Evolutionary conservation across 208 protist genomes (phyloP).

Genomic region (Crithidia mellificae): DNA sequence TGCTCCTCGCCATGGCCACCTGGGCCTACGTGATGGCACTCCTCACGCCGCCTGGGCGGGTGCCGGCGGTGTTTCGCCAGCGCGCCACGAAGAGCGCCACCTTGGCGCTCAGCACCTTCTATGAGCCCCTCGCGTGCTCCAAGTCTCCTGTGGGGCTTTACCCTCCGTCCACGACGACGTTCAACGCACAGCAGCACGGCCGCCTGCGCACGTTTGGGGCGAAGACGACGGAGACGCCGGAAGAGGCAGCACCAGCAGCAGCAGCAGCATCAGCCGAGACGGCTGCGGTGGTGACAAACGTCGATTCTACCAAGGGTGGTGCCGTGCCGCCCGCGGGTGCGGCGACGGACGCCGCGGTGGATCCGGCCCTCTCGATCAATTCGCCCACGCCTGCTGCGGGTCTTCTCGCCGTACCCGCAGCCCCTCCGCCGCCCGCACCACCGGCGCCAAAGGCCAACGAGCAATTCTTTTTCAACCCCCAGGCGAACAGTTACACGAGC

Average conservation of each 20-base stretch:
- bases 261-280: background rate
- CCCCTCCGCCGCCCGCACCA: background rate
- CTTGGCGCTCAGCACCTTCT: constrained; percentile 69
- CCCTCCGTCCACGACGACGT: constrained; percentile 14
- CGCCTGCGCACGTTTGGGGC: constrained; percentile 29
- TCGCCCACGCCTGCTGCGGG: background rate
- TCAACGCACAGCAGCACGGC: constrained; percentile 29
- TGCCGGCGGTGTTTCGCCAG: constrained; percentile 75
- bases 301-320: too few species aligned
- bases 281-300: background rate
- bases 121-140: constrained; percentile 50
- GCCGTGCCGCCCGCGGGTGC: background rate
- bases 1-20: constrained; percentile 58
- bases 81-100: constrained; percentile 59
- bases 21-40: constrained; percentile 85
- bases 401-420: too few species aligned
- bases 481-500: constrained; percentile 63
- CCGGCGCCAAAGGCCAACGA: constrained; percentile 20
- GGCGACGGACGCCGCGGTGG: background rate
- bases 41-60: constrained; percentile 58
- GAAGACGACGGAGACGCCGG: background rate
- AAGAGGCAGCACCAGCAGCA: background rate
- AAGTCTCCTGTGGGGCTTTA: constrained; percentile 23
- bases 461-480: constrained; percentile 64
- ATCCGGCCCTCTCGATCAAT: background rate